Evolutionary conservation across 2,329 filamentous ascomycete genomes (phyloP), one percentile per base, ranked within the genome.

Genomic region (Trichophyton schoenleinii): DNA sequence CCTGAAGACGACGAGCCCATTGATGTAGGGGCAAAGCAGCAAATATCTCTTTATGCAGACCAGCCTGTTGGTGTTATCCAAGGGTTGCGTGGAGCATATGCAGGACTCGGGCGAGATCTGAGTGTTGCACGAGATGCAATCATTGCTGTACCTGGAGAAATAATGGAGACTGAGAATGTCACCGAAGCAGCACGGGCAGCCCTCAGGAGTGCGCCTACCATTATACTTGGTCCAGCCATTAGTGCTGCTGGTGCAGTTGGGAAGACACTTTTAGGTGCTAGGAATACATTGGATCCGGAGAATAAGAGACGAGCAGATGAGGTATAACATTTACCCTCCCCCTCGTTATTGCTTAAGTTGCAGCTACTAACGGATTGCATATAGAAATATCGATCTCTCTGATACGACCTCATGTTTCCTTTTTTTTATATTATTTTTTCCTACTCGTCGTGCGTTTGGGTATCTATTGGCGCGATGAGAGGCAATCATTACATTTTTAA

Each of bases 31-130:
- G 84, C 88, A 65, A 83, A 80, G 63, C 90, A 89, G 67, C 87
- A 88, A 64, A 89, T 96, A 64, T 95, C 89, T 8, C 82, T 92
- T 1, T 99, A 99, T 70, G 94, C 95, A 0, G 89, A 97, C 67
- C 94, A 97, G 70, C 95, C 95, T 0, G 83, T 94, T 1, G 89
- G 89, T 1, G 88, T 99, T 2, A 80, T 92, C 2, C 89, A 95
- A 67, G 94, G 94, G 2, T 78, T 99, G 15, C 82, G 88, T 2
- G 88, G 88, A 11, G 94, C 91, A 3, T 92, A 91, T 68, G 79
- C 85, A 31, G 89, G 91, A 60, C 80, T 99, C 31, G 86, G 91
- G 63, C 84, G 91, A 38, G 95, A 99, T 72, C 79, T 99, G n/a
- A 81, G 92, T 44, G 79, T 91, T 52, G 89, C 94, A 0, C 81